Conservation (phyloP, 257 asterid genomes). For the Mitragyna speciosa region DNA sequence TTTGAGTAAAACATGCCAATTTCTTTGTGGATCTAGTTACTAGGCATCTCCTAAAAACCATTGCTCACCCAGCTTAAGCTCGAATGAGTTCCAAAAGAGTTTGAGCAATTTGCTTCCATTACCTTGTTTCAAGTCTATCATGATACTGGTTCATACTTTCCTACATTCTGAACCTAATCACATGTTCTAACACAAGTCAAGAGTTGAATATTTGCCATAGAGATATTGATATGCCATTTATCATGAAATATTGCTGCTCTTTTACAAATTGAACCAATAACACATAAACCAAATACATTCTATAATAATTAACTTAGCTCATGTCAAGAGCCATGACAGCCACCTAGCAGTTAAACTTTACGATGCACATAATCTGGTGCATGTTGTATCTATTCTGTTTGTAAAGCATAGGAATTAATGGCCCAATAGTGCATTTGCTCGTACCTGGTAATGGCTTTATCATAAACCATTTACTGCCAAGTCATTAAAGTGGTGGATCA, state of each 20-base stretch:
- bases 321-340: background rate
- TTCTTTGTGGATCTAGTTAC: background rate
- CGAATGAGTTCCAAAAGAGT: no score
- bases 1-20: background rate
- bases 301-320: background rate
- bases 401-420: background rate
- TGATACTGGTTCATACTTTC: no score
- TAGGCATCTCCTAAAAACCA: background rate
- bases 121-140: no score
- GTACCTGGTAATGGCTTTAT: background rate
- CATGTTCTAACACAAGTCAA: background rate
- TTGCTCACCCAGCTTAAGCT: background rate
- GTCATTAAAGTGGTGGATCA: background rate
- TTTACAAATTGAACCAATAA: background rate
- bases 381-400: background rate
- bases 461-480: background rate
- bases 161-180: background rate
- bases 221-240: background rate
- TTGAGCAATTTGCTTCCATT: no score
- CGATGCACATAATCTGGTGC: no score
- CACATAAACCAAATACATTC: background rate
- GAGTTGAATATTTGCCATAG: background rate
- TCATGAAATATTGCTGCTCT: background rate
- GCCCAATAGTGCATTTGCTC: background rate
- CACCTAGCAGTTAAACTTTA: background rate